Conservation (phyloP, 2,329 filamentous ascomycete genomes). For the Pleoardoris graminearum region DNA sequence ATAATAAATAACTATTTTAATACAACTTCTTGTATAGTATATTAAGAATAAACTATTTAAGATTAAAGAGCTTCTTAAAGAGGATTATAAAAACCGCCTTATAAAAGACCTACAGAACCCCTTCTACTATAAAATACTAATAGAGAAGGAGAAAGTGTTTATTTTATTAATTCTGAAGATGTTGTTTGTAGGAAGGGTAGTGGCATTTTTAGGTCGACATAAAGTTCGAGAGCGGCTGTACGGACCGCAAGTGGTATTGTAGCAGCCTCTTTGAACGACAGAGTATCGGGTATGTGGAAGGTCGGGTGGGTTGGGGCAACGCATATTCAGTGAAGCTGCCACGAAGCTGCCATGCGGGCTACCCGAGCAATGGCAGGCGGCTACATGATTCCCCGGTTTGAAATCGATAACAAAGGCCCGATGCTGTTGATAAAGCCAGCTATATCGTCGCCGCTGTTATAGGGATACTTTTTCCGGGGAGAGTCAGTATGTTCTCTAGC, state of each 20-base stretch:
- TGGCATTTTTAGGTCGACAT: slow-evolving; percentile 48
- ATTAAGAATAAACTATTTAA: too few species aligned
- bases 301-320: slow-evolving; percentile 60
- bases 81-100: too few species aligned
- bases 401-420: slow-evolving; percentile 62
- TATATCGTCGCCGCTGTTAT: slow-evolving; percentile 60
- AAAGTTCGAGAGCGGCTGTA: slow-evolving; percentile 53
- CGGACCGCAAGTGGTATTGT: slow-evolving; percentile 52
- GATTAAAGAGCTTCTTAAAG: too few species aligned
- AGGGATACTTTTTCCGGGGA: slow-evolving; percentile 20
- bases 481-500: slow-evolving; percentile 33
- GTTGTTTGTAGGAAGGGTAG: background rate
- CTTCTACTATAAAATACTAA: too few species aligned
- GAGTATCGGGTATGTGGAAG: slow-evolving; percentile 56
- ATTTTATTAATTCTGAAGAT: too few species aligned
- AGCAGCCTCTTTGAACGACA: slow-evolving; percentile 56
- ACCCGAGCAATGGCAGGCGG: slow-evolving; percentile 60
- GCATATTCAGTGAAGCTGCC: slow-evolving; percentile 66
- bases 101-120: too few species aligned
- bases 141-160: too few species aligned
- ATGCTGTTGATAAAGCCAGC: slow-evolving; percentile 60
- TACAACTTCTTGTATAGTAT: too few species aligned
- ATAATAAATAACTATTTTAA: too few species aligned
- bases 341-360: slow-evolving; percentile 58
- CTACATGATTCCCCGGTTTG: slow-evolving; percentile 60